Percentiles rank a stretch among this genome's conserved stretches.
Conservation (phyloP, 805 yeast species). For the Saccharomyces cerevisiae region DNA sequence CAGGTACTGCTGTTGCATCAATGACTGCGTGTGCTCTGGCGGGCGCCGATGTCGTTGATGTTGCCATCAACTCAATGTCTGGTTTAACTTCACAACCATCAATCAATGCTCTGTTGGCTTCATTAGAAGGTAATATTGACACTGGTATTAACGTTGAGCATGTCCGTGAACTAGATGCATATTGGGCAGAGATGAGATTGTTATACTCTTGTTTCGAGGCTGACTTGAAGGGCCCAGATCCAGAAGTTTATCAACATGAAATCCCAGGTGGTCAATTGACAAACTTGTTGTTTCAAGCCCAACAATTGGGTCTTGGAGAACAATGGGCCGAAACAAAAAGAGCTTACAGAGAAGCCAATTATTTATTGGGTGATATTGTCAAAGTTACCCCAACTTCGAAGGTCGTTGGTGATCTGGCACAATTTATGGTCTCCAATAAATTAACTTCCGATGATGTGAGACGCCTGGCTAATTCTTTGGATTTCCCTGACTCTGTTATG, state of each 20-base stretch:
- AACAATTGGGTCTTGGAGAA: constrained; percentile 91
- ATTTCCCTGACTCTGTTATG: constrained; percentile 95
- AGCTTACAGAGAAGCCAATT: constrained; percentile 84
- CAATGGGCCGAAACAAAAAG: constrained; percentile 92
- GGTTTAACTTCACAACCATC: constrained; percentile 98
- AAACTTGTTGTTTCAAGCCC: constrained; percentile 94
- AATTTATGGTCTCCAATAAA: constrained; percentile 94
- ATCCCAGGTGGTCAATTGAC: constrained; percentile 99
- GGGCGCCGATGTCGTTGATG: constrained; percentile 96
- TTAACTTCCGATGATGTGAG: constrained; percentile 73
- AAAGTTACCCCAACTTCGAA: constrained; percentile 97
- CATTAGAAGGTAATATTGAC: constrained; percentile 75
- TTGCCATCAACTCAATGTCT: constrained; percentile 92
- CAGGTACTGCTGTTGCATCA: constrained; percentile 96
- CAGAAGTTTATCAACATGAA: constrained; percentile 95
- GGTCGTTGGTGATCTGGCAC: constrained; percentile 97
- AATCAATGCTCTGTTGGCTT: constrained; percentile 80
- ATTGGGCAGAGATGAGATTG: constrained; percentile 98
- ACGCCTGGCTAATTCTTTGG: constrained; percentile 78
- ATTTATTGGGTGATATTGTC: constrained; percentile 85
- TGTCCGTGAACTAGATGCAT: constrained; percentile 76
- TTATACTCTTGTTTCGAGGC: constrained; percentile 95
- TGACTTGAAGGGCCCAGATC: constrained; percentile 97
- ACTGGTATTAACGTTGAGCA: constrained; percentile 58
- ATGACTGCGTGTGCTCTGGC: constrained; percentile 89